phyloP scores from a whole-genome alignment of 257 asterid species.

The Przewalskia tangutica region DNA sequence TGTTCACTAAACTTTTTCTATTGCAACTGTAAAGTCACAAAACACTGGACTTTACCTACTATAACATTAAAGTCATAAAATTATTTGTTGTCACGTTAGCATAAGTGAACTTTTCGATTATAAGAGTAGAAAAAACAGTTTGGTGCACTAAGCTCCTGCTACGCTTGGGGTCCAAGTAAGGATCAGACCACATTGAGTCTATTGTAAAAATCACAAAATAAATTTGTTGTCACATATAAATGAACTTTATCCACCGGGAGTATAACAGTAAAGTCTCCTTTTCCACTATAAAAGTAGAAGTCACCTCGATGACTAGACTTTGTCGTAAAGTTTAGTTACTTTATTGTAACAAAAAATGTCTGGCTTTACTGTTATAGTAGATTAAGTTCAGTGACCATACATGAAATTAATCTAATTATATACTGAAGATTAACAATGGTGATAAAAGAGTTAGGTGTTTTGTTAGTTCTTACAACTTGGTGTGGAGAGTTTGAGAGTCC shows the following conservation, averaged over 20 bases:
- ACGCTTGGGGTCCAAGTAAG: background rate
- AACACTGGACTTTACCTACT: background rate
- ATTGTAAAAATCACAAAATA: too few relatives aligned
- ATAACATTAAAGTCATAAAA: background rate
- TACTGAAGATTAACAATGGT: background rate
- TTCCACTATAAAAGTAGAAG: too few relatives aligned
- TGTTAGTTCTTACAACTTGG: slow-evolving; percentile 17
- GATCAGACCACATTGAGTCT: too few relatives aligned
- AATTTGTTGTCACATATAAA: too few relatives aligned
- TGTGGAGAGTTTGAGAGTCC: slow-evolving; percentile 19
- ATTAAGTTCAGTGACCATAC: background rate
- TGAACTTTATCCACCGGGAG: too few relatives aligned
- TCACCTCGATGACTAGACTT: background rate
- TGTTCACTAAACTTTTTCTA: background rate
- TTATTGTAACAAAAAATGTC: background rate
- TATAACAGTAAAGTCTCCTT: too few relatives aligned
- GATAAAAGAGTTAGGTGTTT: background rate
- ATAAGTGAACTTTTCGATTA: background rate
- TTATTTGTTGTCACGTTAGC: background rate
- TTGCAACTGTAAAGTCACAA: background rate
- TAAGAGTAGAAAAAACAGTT: background rate
- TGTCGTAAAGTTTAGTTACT: background rate
- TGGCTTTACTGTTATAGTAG: background rate
- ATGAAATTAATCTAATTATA: too few relatives aligned
- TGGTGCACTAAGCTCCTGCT: background rate